Base-by-base conservation (phyloP, 1,284 basidiomycete genomes). In the Apiotrichum sp. region DNA sequence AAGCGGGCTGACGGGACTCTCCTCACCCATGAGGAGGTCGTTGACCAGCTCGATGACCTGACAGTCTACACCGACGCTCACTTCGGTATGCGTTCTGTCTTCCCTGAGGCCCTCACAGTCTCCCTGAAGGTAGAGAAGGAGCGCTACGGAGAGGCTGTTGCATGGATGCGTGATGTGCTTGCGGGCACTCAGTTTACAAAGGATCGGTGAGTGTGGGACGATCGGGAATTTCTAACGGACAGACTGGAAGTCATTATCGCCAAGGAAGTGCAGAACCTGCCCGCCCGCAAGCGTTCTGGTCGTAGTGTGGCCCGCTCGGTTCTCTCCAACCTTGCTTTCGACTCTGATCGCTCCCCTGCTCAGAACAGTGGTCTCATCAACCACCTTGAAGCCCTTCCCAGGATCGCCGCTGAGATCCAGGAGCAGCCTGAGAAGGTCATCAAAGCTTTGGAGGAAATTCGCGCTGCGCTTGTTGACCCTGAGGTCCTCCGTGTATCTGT, bases 201-300 rank as follows among this genome's bases (percentile, higher is more conserved):
- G 63, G 91, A 97, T 47, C 82, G 92, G 44, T 46, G 13, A 34
- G 44, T 46, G 3, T 14, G 9, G 40, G n/a, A n/a, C 4, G 4
- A 6, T 6, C 34, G 4, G 10, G 4, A 9, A 10, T 3, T 33
- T 11, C 44, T 46, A 11, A 46, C 32, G 6, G 10, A 5, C 44
- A 46, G 44, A 51, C 78, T 99, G 38, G 84, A 87, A 66, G 86
- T 98, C 43, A 86, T 85, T 43, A 80, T 90, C 42, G 89, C 92
- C 31, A 98, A 98, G 77, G 83, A 92, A 50, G 84, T 88, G 43
- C 95, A 98, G 73, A 86, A 86, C 32, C 79, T 98, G n/a, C 96
- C 96, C 0, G 86, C 93, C 68, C 81, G 90, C 70, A 98, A 98
- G 80, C 83, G 96, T 45, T 88, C 92, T 67, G 96, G 93, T 1